These are phyloP conservation scores for Gaertneriomyces semiglobifer DNA, from an alignment of 192 early-diverging fungal species.

Conservation along the genomic window DNA sequence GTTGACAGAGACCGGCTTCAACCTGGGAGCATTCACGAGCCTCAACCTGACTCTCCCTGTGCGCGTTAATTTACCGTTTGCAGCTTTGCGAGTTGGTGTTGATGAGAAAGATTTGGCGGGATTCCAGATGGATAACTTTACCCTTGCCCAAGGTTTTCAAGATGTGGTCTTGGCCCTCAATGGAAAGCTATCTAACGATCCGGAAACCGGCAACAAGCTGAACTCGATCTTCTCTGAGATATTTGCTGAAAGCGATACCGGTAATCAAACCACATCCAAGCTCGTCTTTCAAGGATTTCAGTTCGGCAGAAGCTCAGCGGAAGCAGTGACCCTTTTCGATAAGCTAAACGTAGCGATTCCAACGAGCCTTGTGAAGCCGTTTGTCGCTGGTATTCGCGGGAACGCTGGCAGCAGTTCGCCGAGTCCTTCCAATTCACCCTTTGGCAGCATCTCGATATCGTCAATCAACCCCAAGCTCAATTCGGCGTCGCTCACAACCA, in stretches of 20 bases:
- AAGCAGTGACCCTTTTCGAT: slow-evolving; percentile 1
- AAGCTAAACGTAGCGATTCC: slow-evolving; percentile 17
- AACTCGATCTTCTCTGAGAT: background rate
- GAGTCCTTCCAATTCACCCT: background rate
- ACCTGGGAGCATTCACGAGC: background rate
- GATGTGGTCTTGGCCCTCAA: background rate
- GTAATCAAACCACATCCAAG: background rate
- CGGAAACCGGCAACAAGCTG: slow-evolving; percentile 8
- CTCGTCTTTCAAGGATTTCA: slow-evolving; percentile 23
- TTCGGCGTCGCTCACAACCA: background rate
- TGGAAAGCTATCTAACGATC: slow-evolving; percentile 12
- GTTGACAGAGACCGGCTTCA: slow-evolving; percentile 12
- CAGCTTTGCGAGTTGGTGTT: slow-evolving; percentile 7
- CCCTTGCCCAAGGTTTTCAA: slow-evolving; percentile 11
- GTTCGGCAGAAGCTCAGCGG: slow-evolving; percentile 1
- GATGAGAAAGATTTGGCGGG: slow-evolving; percentile 14
- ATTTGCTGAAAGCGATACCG: background rate
- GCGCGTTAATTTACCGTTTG: slow-evolving; percentile 4
- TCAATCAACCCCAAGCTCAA: background rate
- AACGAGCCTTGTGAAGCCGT: background rate
- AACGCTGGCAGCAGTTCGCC: background rate
- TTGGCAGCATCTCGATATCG: background rate
- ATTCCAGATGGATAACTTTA: slow-evolving; percentile 2
- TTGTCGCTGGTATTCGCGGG: background rate
- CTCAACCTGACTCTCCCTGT: slow-evolving; percentile 8